These are phyloP conservation scores for Cymbopogon citratus DNA, from an alignment of 176 grass and related monocot species.

Conservation along the genomic window DNA sequence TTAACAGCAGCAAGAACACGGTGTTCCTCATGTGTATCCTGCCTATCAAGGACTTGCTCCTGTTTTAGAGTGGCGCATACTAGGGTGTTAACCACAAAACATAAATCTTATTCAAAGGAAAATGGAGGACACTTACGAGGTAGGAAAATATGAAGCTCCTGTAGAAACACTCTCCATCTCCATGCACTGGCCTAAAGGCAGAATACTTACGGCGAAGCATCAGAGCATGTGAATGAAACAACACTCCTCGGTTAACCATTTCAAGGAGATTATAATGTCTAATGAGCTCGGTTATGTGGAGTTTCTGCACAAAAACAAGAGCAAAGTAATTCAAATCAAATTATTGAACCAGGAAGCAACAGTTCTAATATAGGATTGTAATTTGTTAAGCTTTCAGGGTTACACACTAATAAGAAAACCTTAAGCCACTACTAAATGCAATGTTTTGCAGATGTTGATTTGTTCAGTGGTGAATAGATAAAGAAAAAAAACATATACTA, in stretches of 20 bases:
- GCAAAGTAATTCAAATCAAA: conserved; percentile 1
- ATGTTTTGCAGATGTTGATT: background rate
- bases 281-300: background rate
- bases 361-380: background rate
- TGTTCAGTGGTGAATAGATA: background rate
- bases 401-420: background rate
- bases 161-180: conserved; percentile 47
- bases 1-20: conserved; percentile 22
- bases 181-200: conserved; percentile 13
- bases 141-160: conserved; percentile 54
- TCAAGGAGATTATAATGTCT: background rate
- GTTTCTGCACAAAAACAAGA: conserved; percentile 21
- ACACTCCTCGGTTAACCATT: background rate
- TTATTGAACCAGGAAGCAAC: background rate
- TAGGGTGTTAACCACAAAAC: conserved; percentile 10
- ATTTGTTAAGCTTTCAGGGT: background rate
- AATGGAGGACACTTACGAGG: conserved; percentile 26
- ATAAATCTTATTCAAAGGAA: conserved; percentile 17
- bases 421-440: conserved; percentile 3
- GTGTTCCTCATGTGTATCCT: conserved; percentile 30
- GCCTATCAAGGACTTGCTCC: conserved; percentile 47
- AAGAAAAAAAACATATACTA: background rate
- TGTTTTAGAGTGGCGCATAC: conserved; percentile 12
- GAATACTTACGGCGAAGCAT: background rate
- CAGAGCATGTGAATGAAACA: background rate